Percentiles rank a stretch among this genome's conserved stretches.
Conservation (phyloP, 495 filamentous ascomycete genomes). For the Penicillium atrosanguineum region DNA sequence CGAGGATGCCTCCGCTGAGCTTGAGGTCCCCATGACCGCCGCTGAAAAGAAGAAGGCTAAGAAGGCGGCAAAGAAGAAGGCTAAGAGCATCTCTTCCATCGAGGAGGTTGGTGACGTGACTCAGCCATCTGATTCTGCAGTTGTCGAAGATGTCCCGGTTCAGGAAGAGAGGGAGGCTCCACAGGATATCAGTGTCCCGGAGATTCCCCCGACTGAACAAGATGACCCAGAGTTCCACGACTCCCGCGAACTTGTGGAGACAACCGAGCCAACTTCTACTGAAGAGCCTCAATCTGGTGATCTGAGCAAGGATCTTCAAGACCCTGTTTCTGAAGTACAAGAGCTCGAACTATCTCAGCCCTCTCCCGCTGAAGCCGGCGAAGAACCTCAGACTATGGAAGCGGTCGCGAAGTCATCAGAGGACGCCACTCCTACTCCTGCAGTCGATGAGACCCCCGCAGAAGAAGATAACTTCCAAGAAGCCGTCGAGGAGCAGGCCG, state of each 20-base stretch:
- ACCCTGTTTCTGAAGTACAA: background rate
- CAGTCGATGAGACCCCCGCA: slow-evolving; percentile 2
- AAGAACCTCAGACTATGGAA: background rate
- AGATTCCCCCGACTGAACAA: background rate
- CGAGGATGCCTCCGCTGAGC: slow-evolving; percentile 2
- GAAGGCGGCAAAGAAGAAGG: slow-evolving; percentile 38
- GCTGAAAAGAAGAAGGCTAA: slow-evolving; percentile 32
- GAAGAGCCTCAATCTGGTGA: background rate
- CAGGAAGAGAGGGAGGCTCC: slow-evolving; percentile 1
- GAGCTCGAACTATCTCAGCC: slow-evolving; percentile 1
- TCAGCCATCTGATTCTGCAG: background rate
- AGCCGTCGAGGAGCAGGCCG: slow-evolving; percentile 20
- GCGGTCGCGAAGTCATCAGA: background rate
- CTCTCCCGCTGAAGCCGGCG: background rate
- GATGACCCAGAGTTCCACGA: slow-evolving; percentile 4
- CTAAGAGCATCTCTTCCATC: slow-evolving; percentile 16
- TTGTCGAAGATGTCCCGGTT: background rate
- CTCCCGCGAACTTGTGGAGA: slow-evolving; percentile 2
- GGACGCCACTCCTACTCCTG: slow-evolving; percentile 1
- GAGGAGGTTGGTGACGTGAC: slow-evolving; percentile 2
- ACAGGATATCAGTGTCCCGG: background rate
- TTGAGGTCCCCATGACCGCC: slow-evolving; percentile 11
- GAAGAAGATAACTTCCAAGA: slow-evolving; percentile 26
- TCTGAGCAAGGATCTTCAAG: background rate
- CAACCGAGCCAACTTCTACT: background rate